Conservation (phyloP, 257 asterid genomes). For the Plantago elongata region DNA sequence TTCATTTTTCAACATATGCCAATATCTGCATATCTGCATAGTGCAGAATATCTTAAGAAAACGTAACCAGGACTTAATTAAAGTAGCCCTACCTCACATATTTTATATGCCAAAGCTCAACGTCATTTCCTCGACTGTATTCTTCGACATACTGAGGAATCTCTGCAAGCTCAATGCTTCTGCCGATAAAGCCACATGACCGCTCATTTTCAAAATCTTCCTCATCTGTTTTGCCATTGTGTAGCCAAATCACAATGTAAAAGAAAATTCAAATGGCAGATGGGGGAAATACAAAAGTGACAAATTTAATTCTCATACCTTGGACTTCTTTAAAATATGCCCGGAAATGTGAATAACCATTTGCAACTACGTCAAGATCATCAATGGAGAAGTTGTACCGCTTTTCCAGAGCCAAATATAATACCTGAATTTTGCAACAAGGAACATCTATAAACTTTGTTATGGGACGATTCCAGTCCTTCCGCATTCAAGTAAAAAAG, state of each 20-base stretch:
- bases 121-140: conserved; percentile 69
- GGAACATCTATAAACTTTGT: not conserved
- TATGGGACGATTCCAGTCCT: not conserved
- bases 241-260: conserved; percentile 7
- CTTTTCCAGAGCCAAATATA: conserved; percentile 87
- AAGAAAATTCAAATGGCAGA: not conserved
- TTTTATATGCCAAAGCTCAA: conserved; percentile 80
- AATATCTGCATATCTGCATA: not conserved
- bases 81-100: conserved; percentile 13
- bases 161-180: conserved; percentile 43
- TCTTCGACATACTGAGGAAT: conserved; percentile 66
- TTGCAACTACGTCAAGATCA: conserved; percentile 84
- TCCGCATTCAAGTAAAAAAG: not conserved
- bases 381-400: conserved; percentile 82
- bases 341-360: conserved; percentile 79
- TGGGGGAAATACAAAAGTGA: not conserved
- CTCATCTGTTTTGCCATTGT: conserved; percentile 30
- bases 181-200: conserved; percentile 40
- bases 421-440: conserved; percentile 38
- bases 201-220: conserved; percentile 25
- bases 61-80: not conserved
- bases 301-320: conserved; percentile 28
- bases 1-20: not conserved
- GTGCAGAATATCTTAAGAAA: not conserved
- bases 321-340: conserved; percentile 37